Conservation (phyloP, 2,329 filamentous ascomycete species). For the Setomelanomma holmii region DNA sequence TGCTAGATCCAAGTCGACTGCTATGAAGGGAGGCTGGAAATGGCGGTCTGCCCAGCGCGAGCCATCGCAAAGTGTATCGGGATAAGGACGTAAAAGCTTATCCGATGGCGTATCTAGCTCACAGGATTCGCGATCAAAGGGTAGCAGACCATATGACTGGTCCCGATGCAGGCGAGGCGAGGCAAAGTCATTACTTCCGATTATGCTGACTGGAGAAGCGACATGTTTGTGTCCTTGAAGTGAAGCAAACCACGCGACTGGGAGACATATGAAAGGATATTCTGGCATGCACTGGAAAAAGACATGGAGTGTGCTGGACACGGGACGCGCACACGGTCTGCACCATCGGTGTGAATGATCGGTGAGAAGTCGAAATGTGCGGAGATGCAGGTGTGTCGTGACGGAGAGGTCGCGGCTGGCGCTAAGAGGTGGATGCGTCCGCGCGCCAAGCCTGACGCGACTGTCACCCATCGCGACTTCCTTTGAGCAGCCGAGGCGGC, state of each 20-base stretch:
- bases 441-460: conserved; percentile 22
- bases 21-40: conserved; percentile 24
- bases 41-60: conserved; percentile 31
- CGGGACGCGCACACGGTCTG: conserved; percentile 9
- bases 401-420: background rate
- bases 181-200: no score
- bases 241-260: conserved; percentile 28
- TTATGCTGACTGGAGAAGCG: conserved; percentile 8
- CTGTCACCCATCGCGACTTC: conserved; percentile 31
- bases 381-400: conserved; percentile 4
- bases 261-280: background rate
- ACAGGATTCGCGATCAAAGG: background rate
- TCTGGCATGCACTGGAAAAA: conserved; percentile 3
- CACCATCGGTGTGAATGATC: conserved; percentile 19
- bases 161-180: background rate
- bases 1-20: conserved; percentile 21
- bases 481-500: background rate
- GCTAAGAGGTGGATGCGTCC: conserved; percentile 9
- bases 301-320: conserved; percentile 12
- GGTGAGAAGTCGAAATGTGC: conserved; percentile 2
- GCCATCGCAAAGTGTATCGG: background rate
- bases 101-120: background rate
- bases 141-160: background rate
- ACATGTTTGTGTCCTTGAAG: conserved; percentile 23
- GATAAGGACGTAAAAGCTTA: background rate